phyloP scores from a whole-genome alignment of 768 basidiomycete genomes.

The Serendipita vermifera region DNA sequence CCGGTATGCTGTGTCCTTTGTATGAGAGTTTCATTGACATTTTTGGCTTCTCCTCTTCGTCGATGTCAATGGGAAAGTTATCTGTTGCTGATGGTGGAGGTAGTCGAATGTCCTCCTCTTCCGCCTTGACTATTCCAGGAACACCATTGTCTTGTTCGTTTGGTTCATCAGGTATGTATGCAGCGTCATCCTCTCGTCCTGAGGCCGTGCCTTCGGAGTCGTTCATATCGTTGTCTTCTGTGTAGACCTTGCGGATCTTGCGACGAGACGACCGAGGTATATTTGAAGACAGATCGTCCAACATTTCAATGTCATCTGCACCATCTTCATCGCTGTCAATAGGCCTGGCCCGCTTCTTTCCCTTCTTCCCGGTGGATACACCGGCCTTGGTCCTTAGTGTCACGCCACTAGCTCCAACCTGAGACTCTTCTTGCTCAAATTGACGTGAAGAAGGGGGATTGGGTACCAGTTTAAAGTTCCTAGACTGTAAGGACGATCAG shows the following conservation, averaged over 20 bases:
- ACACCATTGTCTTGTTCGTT: too few species aligned
- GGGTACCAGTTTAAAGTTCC: neutral
- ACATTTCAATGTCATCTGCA: neutral
- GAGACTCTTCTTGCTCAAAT: too few species aligned
- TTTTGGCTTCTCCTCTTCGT: slow-evolving; percentile 57
- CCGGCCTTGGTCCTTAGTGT: too few species aligned
- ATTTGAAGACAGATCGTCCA: too few species aligned
- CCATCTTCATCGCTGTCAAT: neutral
- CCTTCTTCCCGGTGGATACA: neutral
- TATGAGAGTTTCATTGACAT: slow-evolving; percentile 52
- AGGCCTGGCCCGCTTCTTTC: neutral
- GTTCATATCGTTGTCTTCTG: too few species aligned
- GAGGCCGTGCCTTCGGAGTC: neutral
- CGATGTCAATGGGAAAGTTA: slow-evolving; percentile 31
- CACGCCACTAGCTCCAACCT: too few species aligned
- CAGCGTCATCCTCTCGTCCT: neutral
- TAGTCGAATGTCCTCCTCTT: neutral
- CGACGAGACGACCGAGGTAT: too few species aligned
- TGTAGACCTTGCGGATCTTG: too few species aligned
- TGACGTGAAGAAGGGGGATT: too few species aligned
- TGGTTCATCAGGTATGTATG: neutral
- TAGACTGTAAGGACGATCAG: neutral
- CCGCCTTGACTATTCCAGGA: neutral
- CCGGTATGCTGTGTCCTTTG: slow-evolving; percentile 55
- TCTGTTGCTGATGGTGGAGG: neutral